Base-by-base conservation (phyloP, 2,329 filamentous ascomycete genomes). In the Diaporthe ampelina region DNA sequence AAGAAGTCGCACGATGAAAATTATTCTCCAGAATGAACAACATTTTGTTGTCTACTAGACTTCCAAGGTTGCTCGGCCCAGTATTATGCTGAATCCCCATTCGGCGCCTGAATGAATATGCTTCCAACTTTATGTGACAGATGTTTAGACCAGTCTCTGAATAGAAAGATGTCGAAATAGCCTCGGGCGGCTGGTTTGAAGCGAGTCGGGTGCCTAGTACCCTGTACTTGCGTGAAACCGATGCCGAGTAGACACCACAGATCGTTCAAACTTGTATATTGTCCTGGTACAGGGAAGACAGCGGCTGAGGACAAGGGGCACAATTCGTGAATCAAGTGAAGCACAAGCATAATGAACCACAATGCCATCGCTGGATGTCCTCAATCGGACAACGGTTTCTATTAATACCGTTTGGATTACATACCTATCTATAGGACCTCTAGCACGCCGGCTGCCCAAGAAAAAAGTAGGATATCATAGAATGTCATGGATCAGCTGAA, bases 391-490 rank as follows among this genome's bases (percentile, higher is more conserved):
- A 40, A 58, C 3, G 26, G 11, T 50, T 32, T 61, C 57, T 52
- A 61, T 71, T 71, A 71, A 48, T 40, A 37, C 29, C 48, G 24
- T 43, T 61, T 59, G 56, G 54, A 59, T 61, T 59, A 58, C 48
- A 50, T 17, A 10, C 69, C 9, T 17, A 40, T 61, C 56, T 57
- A 61, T 71, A 48, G 45, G 17, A 54, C 48, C 29, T 52, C 24
- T 40, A 52, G 56, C 69, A 71, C 48, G 35, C 69, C 69, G 69
- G 48, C 43, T 59, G 43, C 19, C 40, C 63, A 19, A 43, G 13
- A 43, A 70, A 50, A 26, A 61, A 37, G 29, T 50, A 71, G 69
- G 69, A 71, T 71, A 71, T 71, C 69, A 24, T 71, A 61, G 29
- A 71, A 71, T 52, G 48, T 61, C 69, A 32, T 61, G 21, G 45